Evolutionary conservation across 1,284 basidiomycete species (phyloP).

Genomic region (Cutaneotrichosporon sp.): DNA sequence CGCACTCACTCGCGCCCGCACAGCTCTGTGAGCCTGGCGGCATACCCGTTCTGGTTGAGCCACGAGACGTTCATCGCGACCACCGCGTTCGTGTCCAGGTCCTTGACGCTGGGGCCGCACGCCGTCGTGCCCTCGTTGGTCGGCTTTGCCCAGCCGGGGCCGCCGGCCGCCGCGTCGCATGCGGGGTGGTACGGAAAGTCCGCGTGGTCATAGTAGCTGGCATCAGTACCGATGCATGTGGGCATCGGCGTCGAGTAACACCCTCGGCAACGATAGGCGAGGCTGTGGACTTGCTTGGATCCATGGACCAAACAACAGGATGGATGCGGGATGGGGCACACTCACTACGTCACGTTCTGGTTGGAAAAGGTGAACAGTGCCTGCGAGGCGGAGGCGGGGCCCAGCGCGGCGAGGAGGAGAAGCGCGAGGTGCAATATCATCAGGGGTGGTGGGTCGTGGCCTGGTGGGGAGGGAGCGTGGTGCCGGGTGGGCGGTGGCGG

Average conservation of each 20-base stretch:
- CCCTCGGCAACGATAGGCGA: not conserved
- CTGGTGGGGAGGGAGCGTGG: not conserved
- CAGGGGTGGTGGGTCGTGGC: not conserved
- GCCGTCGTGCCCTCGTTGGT: slow-evolving; percentile 15
- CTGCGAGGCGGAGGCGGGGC: slow-evolving; percentile 2
- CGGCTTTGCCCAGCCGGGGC: slow-evolving; percentile 13
- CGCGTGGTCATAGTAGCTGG: slow-evolving; percentile 27
- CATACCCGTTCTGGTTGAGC: slow-evolving; percentile 15
- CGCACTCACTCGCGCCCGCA: slow-evolving; percentile 24
- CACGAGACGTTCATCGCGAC: slow-evolving; percentile 25
- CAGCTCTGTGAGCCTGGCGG: slow-evolving; percentile 9
- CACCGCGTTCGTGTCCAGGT: slow-evolving; percentile 15
- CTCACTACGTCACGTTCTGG: slow-evolving; percentile 23
- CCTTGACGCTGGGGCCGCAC: slow-evolving; percentile 17
- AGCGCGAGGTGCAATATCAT: not conserved
- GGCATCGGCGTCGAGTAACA: not conserved
- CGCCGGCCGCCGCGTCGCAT: slow-evolving; percentile 15
- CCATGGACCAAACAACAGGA: not conserved
- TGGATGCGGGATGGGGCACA: too few relatives aligned
- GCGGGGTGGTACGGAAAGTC: slow-evolving; percentile 1
- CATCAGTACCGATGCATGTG: too few relatives aligned
- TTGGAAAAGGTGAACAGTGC: slow-evolving; percentile 18
- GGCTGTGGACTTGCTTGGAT: too few relatives aligned
- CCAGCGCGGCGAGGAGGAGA: not conserved
- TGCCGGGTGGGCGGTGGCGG: too few relatives aligned